A percentile compares a stretch with the other conserved stretches of the same genome.
phyloP scores from a whole-genome alignment of 2,329 filamentous ascomycete genomes.

The Penicillium sp. region DNA sequence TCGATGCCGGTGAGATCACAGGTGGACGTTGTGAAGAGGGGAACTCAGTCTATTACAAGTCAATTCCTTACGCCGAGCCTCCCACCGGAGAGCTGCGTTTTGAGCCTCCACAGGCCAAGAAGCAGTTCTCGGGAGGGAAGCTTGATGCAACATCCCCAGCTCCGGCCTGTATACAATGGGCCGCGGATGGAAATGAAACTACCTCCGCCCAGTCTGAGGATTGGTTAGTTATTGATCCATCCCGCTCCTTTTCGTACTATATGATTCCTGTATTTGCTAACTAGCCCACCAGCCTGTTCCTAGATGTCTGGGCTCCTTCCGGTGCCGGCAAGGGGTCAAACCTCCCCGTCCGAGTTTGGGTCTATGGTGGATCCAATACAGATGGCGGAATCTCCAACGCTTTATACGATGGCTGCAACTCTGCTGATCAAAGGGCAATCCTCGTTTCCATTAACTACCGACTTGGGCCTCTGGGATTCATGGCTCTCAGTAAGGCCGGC shows the following conservation, averaged over 20 bases:
- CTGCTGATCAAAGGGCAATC: slow-evolving; percentile 10
- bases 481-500: slow-evolving; percentile 20
- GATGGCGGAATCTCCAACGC: slow-evolving; percentile 11
- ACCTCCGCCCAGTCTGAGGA: slow-evolving; percentile 21
- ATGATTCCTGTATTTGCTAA: not conserved
- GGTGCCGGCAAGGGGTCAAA: slow-evolving; percentile 18
- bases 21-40: slow-evolving; percentile 21
- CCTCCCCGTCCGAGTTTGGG: slow-evolving; percentile 33
- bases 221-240: slow-evolving; percentile 17
- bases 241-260: too few species aligned
- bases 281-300: slow-evolving; percentile 15
- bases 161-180: slow-evolving; percentile 23
- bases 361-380: slow-evolving; percentile 26
- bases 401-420: slow-evolving; percentile 24
- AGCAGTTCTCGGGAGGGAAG: slow-evolving; percentile 16
- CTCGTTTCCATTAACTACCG: slow-evolving; percentile 30
- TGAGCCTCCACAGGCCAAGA: slow-evolving; percentile 20
- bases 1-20: slow-evolving; percentile 22
- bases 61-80: slow-evolving; percentile 26
- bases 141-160: slow-evolving; percentile 21
- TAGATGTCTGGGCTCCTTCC: slow-evolving; percentile 21
- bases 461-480: slow-evolving; percentile 32
- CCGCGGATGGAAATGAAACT: slow-evolving; percentile 3
- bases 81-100: slow-evolving; percentile 26
- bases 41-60: slow-evolving; percentile 24